Evolutionary conservation across 305 asterid genomes (phyloP).

Genomic region (Fraxinus greggii): DNA sequence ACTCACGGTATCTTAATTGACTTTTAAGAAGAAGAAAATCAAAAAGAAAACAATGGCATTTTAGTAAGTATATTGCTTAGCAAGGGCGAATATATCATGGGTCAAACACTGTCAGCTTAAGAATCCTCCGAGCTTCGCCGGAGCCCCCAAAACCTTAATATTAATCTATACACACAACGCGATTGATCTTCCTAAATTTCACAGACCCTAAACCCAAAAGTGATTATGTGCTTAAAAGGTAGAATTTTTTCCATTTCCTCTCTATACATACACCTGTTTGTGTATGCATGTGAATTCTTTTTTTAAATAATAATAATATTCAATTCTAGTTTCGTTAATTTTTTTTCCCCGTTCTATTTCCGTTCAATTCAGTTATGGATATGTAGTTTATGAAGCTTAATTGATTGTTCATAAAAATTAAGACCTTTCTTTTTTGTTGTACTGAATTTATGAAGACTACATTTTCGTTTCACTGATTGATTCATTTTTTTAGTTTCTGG

Average conservation of each 20-base stretch:
- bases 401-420: slow-evolving; percentile 14
- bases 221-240: slow-evolving; percentile 23
- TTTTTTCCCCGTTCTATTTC: background rate
- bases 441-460: slow-evolving; percentile 9
- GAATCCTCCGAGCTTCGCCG: slow-evolving; percentile 24
- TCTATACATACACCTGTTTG: background rate
- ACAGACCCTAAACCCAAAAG: slow-evolving; percentile 3
- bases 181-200: slow-evolving; percentile 31
- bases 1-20: too few species aligned
- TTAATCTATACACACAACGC: slow-evolving; percentile 15
- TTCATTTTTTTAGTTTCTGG: slow-evolving; percentile 1
- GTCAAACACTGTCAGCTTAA: slow-evolving; percentile 13
- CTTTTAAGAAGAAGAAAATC: background rate
- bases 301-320: background rate
- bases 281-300: slow-evolving; percentile 10
- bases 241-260: slow-evolving; percentile 19
- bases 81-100: slow-evolving; percentile 28
- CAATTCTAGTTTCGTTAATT: background rate
- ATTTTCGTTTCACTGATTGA: background rate
- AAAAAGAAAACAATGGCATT: background rate
- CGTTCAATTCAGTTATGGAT: slow-evolving; percentile 10
- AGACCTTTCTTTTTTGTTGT: slow-evolving; percentile 14
- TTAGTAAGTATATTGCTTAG: background rate
- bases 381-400: background rate
- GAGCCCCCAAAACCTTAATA: slow-evolving; percentile 24